Evolutionary conservation across 495 filamentous ascomycete species (phyloP).

Genomic region (Extremus antarcticus): DNA sequence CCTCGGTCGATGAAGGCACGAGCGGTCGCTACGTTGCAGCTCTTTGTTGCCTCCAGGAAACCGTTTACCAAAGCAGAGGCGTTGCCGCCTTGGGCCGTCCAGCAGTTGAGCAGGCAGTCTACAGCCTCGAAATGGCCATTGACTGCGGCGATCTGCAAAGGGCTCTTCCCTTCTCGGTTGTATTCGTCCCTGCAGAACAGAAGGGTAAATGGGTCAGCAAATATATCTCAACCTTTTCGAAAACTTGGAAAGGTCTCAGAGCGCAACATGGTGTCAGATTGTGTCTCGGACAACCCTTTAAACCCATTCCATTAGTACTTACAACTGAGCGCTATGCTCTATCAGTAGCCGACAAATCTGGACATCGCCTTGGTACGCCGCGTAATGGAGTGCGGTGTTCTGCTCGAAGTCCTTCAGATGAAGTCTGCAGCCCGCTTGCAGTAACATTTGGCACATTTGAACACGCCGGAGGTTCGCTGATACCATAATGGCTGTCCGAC

Average conservation of each 20-base stretch:
- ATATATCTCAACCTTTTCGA: too few species aligned
- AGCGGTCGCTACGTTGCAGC: slow-evolving; percentile 8
- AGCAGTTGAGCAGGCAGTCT: slow-evolving; percentile 7
- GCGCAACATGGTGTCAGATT: too few species aligned
- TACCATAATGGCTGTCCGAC: slow-evolving; percentile 10
- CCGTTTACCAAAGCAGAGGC: slow-evolving; percentile 3
- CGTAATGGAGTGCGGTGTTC: slow-evolving; percentile 7
- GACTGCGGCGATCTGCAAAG: slow-evolving; percentile 11
- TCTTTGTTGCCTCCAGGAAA: slow-evolving; percentile 7
- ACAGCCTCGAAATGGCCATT: slow-evolving; percentile 14
- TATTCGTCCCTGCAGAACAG: too few species aligned
- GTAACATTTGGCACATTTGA: not conserved
- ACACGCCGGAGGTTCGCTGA: slow-evolving; percentile 7
- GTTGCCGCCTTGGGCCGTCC: not conserved
- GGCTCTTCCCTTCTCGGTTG: slow-evolving; percentile 9
- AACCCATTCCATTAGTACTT: too few species aligned
- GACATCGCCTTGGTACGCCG: slow-evolving; percentile 7
- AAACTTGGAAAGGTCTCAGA: too few species aligned
- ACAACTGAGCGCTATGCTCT: slow-evolving; percentile 4
- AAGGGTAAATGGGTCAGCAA: too few species aligned
- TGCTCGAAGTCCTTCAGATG: slow-evolving; percentile 10
- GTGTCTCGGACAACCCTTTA: too few species aligned
- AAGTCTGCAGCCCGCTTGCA: slow-evolving; percentile 5
- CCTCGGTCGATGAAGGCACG: slow-evolving; percentile 11
- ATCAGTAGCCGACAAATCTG: slow-evolving; percentile 14